Conservation (phyloP, 495 filamentous ascomycete species). For the Hypoxylon lienhwacheense region DNA sequence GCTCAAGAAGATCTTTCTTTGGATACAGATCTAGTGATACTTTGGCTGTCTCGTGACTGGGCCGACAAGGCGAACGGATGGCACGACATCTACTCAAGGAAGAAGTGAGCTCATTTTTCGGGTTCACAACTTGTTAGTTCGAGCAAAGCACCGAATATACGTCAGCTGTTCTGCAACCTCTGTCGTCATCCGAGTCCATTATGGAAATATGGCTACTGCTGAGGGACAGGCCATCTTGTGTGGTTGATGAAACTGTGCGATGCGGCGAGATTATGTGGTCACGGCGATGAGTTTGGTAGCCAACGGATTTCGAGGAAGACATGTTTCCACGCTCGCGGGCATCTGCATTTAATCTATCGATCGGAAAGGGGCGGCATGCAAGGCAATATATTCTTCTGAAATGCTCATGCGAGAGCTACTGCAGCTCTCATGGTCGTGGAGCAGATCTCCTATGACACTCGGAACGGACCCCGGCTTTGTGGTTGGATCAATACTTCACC, state of each 20-base stretch:
- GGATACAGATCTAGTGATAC: slow-evolving; percentile 26
- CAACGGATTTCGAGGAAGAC: slow-evolving; percentile 29
- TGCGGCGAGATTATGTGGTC: slow-evolving; percentile 37
- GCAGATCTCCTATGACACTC: slow-evolving; percentile 25
- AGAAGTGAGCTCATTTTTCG: slow-evolving; percentile 34
- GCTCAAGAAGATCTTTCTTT: slow-evolving; percentile 7
- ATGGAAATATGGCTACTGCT: slow-evolving; percentile 15
- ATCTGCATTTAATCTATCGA: slow-evolving; percentile 38
- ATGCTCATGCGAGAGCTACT: slow-evolving; percentile 15
- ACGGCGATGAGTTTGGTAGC: slow-evolving; percentile 30
- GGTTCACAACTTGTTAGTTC: slow-evolving; percentile 27
- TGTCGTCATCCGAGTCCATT: slow-evolving; percentile 30
- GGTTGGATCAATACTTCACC: slow-evolving; percentile 15
- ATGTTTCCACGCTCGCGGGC: slow-evolving; percentile 24
- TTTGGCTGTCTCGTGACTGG: slow-evolving; percentile 23
- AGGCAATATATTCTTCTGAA: slow-evolving; percentile 25
- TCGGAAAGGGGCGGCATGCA: slow-evolving; percentile 34
- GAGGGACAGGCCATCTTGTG: slow-evolving; percentile 8
- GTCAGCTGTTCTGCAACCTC: slow-evolving; percentile 36
- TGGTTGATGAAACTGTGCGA: slow-evolving; percentile 31
- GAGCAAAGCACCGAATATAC: slow-evolving; percentile 25
- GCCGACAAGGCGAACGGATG: slow-evolving; percentile 17
- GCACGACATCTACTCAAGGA: slow-evolving; percentile 22
- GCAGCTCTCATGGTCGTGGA: slow-evolving; percentile 16
- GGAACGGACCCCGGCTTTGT: slow-evolving; percentile 28